Base-by-base conservation (phyloP, 176 grass and related monocot species). In the Rhynchospora pubera region DNA sequence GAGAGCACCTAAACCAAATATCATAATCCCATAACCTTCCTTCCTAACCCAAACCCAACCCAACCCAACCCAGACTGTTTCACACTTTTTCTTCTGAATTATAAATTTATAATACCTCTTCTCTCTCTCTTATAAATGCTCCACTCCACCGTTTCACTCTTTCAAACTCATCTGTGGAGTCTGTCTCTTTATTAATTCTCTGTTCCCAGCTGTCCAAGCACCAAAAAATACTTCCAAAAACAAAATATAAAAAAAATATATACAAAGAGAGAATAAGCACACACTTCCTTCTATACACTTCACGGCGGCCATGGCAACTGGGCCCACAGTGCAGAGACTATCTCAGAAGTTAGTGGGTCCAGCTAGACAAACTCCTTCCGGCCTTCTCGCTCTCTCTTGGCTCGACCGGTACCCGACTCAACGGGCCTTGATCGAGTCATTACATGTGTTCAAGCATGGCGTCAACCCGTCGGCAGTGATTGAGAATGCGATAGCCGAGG, bases 341-440 rank as follows among this genome's bases (percentile, higher is more conserved):
- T 80, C 85, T n/a, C 91, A 91, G 89, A 65, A 87, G 74, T 75
- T 97, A 85, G 89, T 97, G 52, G 61, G 76, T 28, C 94, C 91
- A 16, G 69, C 89, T 24, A 70, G 84, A 59, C 61, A 79, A 2
- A 97, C 91, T 7, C 94, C 91, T 7, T 48, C 72, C 1, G 91
- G 89, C 47, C 69, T 23, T 52, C 94, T 97, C 12, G 66, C 77
- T 10, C 89, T 97, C 5, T 97, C 94, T 62, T 97, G 91, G 94
- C 91, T 97, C 9, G 94, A 97, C 65, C 91, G 94, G 11, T 97
- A 97, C 89, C 94, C 94, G 65, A 93, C 94, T 3, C 94, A 97
- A 83, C 81, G 89, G 18, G 93, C 93, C 45, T 87, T 97, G 77
- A 97, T 97, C 72, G 93, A 97, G 80, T 97, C 93, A 61, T 89